These are phyloP conservation scores for Bipolaris zeicola DNA, from an alignment of 2,329 filamentous ascomycete genomes.

Conservation along the genomic window DNA sequence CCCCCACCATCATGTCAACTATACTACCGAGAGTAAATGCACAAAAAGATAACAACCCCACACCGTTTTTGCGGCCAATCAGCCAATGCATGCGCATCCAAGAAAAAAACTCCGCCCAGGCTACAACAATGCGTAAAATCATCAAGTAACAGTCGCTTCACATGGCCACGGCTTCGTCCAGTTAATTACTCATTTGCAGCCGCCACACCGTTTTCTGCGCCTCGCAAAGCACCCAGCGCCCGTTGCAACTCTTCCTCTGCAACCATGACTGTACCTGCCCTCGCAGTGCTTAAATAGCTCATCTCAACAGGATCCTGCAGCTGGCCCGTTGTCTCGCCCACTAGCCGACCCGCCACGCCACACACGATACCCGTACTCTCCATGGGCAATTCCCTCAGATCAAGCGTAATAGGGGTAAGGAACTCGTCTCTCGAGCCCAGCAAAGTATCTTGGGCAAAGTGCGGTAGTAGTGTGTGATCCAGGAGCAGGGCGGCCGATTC, in stretches of 20 bases:
- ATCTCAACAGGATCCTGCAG: conserved; percentile 67
- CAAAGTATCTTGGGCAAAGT: conserved; percentile 66
- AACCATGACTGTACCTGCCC: conserved; percentile 87
- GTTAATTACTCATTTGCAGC: conserved; percentile 16
- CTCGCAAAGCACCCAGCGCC: conserved; percentile 71
- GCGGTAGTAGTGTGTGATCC: conserved; percentile 68
- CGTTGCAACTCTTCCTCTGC: conserved; percentile 73
- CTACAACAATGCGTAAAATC: too few species aligned
- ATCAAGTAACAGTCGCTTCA: too few species aligned
- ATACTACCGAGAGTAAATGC: too few species aligned
- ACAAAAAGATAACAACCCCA: too few species aligned
- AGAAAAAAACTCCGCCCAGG: too few species aligned
- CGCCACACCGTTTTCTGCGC: conserved; percentile 39
- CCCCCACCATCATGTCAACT: too few species aligned
- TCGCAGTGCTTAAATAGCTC: conserved; percentile 87
- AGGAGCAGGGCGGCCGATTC: conserved; percentile 76
- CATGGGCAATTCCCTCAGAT: conserved; percentile 78
- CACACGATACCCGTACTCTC: conserved; percentile 95
- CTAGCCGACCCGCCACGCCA: conserved; percentile 83
- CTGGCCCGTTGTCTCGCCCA: conserved; percentile 65
- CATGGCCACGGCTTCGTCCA: too few species aligned
- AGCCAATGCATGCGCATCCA: too few species aligned
- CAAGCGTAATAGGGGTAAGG: conserved; percentile 84
- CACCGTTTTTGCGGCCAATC: too few species aligned
- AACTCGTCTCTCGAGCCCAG: conserved; percentile 75